Base-by-base conservation (phyloP, 345 rosid genomes). In the Kernera saxatilis region DNA sequence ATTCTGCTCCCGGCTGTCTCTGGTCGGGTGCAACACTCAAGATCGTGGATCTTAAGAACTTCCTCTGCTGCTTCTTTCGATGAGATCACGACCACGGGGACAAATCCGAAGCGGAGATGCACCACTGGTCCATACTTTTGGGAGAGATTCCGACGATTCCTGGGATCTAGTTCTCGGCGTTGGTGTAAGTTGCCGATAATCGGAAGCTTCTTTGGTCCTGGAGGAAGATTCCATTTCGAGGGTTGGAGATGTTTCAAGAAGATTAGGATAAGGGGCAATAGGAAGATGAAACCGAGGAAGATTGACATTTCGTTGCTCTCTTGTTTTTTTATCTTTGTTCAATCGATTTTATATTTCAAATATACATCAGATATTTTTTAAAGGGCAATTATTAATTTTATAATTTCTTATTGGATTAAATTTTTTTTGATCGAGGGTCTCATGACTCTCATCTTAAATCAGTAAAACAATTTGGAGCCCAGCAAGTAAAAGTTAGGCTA, bases 41-140 rank as follows among this genome's bases (percentile, higher is more conserved):
- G 61, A 33, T 80, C 83, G 4, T 77, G 73, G 17, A 6, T 51
- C 58, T 63, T 72, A 51, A 79, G 64, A 8, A 68, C 58, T 55
- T 76, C 77, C 51, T 52, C 60, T 22, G 70, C 70, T 15, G 59
- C 70, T 26, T 51, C 70, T 15, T 3, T 66, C 9, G 59, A 66
- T 23, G 70, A 65, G 70, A 66, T 17, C 48, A 66, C 70, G 13
- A 66, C 60, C 58, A 37, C 18, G 12, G 59, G 70, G 37, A 66
- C 59, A 17, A n/a, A 66, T 11, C 70, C 70, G 17, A 66, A 66
- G 13, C 59, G 59, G 26, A 66, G 70, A 37, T n/a, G 70, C 48
- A 51, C 48, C 6, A 66, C 70, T 29, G 67, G 74, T 32, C 74
- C 67, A 21, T 58, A 46, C 15, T 45, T 58, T 4, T 58, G 26